Conservation (phyloP, 352 stramenopile species). For the Globisporangium solare region DNA sequence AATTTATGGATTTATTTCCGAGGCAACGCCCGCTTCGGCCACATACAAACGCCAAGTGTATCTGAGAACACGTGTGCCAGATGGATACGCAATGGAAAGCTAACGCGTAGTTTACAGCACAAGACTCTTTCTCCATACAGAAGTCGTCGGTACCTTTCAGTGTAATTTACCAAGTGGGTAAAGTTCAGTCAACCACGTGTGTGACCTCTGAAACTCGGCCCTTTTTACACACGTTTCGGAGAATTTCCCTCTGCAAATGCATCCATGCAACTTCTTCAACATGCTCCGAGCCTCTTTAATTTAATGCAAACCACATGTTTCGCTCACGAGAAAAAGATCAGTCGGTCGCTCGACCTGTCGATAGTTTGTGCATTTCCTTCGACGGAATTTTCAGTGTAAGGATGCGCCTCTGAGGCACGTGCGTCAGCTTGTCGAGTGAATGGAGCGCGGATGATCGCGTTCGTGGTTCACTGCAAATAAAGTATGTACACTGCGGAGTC, state of each 20-base stretch:
- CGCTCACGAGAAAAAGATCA: background rate
- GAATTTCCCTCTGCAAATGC: background rate
- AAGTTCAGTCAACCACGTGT: background rate
- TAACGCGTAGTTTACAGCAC: background rate
- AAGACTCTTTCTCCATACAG: too few relatives aligned
- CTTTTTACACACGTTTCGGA: background rate
- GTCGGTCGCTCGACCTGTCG: background rate
- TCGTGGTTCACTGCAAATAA: too few relatives aligned
- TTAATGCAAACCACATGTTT: background rate
- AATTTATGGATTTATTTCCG: background rate
- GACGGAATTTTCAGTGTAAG: background rate
- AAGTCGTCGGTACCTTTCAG: background rate
- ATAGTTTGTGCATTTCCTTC: background rate
- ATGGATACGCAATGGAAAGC: background rate
- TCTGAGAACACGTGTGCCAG: background rate
- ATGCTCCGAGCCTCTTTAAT: background rate
- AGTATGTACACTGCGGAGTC: too few relatives aligned
- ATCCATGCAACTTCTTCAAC: background rate
- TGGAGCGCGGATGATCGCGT: too few relatives aligned
- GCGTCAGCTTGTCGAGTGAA: too few relatives aligned
- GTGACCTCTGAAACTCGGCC: background rate
- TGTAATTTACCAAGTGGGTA: background rate
- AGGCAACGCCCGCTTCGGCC: background rate
- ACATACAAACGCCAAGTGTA: background rate
- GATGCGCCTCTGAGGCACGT: background rate